Percentiles rank a stretch among this genome's conserved stretches.
phyloP scores from a whole-genome alignment of 2,329 filamentous ascomycete species.

The Aureobasidium sp. region DNA sequence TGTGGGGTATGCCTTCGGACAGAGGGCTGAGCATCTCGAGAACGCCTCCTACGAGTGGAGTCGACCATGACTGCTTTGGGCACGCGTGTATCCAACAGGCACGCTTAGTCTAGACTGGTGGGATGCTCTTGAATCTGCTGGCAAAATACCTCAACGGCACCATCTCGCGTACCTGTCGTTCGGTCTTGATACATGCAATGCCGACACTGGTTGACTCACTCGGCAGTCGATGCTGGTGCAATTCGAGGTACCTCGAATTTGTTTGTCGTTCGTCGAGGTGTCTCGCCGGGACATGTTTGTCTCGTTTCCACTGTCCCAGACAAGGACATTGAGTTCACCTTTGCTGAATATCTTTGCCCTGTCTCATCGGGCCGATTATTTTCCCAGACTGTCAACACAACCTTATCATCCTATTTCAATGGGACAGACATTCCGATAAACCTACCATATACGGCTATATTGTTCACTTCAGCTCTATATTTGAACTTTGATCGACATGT shows the following conservation, averaged over 20 bases:
- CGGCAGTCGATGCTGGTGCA: neutral
- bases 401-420: neutral
- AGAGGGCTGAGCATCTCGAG: neutral
- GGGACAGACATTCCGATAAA: neutral
- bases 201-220: neutral
- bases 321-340: too few relatives aligned
- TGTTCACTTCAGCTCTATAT: neutral
- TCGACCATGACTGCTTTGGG: neutral
- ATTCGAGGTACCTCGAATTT: neutral
- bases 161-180: neutral
- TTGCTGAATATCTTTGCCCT: neutral
- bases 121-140: neutral
- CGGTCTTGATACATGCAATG: neutral
- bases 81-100: neutral
- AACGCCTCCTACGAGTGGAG: neutral
- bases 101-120: neutral
- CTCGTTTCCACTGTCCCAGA: too few relatives aligned
- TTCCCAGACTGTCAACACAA: neutral
- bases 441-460: neutral
- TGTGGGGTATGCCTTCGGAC: neutral
- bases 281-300: neutral
- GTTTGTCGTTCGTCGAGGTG: neutral
- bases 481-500: neutral
- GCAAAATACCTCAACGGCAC: neutral
- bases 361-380: neutral